Evolutionary conservation across 768 basidiomycete genomes (phyloP).

Genomic region (Auriscalpium vulgare): DNA sequence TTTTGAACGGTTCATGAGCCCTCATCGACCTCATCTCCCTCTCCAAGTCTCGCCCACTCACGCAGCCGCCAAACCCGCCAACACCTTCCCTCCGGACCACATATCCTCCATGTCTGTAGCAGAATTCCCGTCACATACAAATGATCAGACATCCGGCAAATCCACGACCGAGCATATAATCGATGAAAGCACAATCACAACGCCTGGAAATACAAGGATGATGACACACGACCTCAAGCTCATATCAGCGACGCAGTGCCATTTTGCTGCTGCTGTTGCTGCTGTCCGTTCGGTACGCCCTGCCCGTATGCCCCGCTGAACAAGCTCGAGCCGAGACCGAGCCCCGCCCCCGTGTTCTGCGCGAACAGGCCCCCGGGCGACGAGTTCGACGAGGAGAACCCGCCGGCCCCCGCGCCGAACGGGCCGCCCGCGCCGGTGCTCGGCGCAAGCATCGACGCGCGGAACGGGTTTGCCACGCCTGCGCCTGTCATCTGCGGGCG

Average conservation of each 20-base stretch:
- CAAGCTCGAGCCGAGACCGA: not conserved
- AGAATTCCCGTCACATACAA: too few relatives aligned
- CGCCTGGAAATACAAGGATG: too few relatives aligned
- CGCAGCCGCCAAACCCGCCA: too few relatives aligned
- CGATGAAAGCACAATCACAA: too few relatives aligned
- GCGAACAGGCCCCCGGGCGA: conserved; percentile 17
- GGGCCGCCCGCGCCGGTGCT: conserved; percentile 1
- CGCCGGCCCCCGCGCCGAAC: conserved; percentile 4
- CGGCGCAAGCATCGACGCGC: conserved; percentile 28
- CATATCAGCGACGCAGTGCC: conserved; percentile 44
- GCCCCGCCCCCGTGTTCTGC: conserved; percentile 9
- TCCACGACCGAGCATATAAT: too few relatives aligned
- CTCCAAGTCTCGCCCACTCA: too few relatives aligned
- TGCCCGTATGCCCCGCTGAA: conserved; percentile 12
- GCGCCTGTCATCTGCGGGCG: conserved; percentile 33
- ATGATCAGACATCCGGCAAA: too few relatives aligned
- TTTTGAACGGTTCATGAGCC: too few relatives aligned
- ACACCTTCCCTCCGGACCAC: too few relatives aligned
- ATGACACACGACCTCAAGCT: conserved; percentile 2
- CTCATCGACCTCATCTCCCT: too few relatives aligned
- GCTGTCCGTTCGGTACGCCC: conserved; percentile 11
- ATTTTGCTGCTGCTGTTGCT: conserved; percentile 33
- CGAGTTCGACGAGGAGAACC: conserved; percentile 19
- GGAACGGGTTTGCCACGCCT: conserved; percentile 34
- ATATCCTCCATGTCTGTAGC: too few relatives aligned